Conservation (phyloP, 257 asterid species). For the Nicotiana knightiana region DNA sequence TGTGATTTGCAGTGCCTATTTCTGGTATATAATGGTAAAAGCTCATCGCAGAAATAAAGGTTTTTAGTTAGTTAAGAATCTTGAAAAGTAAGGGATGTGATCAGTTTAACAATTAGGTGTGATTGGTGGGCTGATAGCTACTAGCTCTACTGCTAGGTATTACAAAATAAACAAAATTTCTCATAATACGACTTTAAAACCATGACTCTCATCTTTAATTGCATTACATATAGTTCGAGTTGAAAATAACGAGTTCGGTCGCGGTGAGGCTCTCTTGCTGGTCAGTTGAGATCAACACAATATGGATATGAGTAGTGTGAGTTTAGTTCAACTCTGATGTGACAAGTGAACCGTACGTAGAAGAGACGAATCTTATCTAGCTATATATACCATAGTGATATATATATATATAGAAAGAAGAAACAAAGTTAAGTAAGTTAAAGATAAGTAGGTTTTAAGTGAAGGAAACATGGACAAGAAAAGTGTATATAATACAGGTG, state of each 20-base stretch:
- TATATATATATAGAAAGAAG: no score
- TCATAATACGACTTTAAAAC: no score
- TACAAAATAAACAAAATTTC: not conserved
- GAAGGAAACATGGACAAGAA: not conserved
- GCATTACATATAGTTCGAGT: not conserved
- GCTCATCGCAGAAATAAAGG: not conserved
- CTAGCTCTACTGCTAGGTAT: slow-evolving; percentile 2
- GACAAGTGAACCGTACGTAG: not conserved
- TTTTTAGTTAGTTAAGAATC: slow-evolving; percentile 31
- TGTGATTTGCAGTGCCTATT: slow-evolving; percentile 18
- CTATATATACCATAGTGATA: not conserved
- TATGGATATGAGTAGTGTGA: not conserved
- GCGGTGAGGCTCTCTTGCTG: no score
- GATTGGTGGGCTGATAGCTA: slow-evolving; percentile 31
- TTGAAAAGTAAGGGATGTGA: slow-evolving; percentile 18
- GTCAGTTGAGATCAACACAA: not conserved
- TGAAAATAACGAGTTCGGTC: not conserved
- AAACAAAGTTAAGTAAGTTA: not conserved
- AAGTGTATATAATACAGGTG: slow-evolving; percentile 8
- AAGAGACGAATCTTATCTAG: not conserved
- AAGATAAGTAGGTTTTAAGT: slow-evolving; percentile 1
- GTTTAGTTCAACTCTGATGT: not conserved
- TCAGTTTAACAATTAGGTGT: slow-evolving; percentile 38
- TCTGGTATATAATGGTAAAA: slow-evolving; percentile 12
- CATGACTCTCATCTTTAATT: no score